Evolutionary conservation across 352 stramenopile species (phyloP).

Genomic region (Globisporangium orthogonon): DNA sequence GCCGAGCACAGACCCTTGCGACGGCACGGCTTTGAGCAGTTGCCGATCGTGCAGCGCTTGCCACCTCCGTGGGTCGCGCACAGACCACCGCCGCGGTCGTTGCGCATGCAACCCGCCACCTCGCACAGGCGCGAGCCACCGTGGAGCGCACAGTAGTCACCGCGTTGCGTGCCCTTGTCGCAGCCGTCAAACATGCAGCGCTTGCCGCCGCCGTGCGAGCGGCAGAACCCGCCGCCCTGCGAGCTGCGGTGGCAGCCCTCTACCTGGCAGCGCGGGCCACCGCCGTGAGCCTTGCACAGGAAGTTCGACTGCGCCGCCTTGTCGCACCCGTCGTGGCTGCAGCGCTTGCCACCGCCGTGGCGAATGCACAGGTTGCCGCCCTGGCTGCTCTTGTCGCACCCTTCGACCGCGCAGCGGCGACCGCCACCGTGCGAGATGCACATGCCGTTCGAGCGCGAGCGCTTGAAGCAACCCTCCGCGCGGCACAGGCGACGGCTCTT

Average conservation of each 20-base stretch:
- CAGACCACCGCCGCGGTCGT: constrained; percentile 76
- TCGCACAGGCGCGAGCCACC: constrained; percentile 81
- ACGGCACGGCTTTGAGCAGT: constrained; percentile 72
- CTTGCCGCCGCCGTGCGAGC: constrained; percentile 84
- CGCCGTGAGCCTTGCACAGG: constrained; percentile 84
- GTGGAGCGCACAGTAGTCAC: constrained; percentile 82
- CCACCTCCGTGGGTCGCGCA: constrained; percentile 78
- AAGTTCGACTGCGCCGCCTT: constrained; percentile 83
- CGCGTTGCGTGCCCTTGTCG: constrained; percentile 83
- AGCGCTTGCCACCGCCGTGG: constrained; percentile 81
- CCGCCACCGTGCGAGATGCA: constrained; percentile 84
- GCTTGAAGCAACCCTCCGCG: constrained; percentile 78
- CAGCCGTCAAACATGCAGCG: constrained; percentile 80
- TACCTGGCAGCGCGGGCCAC: constrained; percentile 72
- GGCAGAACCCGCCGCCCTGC: constrained; percentile 76
- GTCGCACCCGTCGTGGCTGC: constrained; percentile 66
- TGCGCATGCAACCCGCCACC: constrained; percentile 72
- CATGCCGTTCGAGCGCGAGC: constrained; percentile 77
- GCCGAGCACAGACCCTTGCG: constrained; percentile 80
- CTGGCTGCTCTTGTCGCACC: constrained; percentile 79
- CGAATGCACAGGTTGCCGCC: constrained; percentile 82
- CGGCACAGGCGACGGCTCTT: constrained; percentile 72
- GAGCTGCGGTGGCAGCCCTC: constrained; percentile 60
- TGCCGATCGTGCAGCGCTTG: constrained; percentile 65
- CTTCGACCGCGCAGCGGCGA: constrained; percentile 65